phyloP scores from a whole-genome alignment of 768 basidiomycete species.

The Psilocybe subaeruginosa region DNA sequence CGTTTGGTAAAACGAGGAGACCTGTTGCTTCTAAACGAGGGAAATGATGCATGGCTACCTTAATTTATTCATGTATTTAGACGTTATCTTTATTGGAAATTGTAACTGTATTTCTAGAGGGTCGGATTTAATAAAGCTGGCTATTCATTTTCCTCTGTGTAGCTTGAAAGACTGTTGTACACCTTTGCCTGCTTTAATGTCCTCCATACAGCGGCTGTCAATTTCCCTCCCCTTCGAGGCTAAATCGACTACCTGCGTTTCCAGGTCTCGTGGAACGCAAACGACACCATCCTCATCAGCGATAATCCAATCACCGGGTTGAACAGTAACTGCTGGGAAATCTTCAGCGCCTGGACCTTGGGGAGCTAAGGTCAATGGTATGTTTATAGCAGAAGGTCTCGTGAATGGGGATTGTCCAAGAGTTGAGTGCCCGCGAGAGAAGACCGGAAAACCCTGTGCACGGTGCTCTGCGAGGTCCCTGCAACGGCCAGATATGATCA shows the following conservation, averaged over 20 bases:
- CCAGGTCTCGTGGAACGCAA: conserved; percentile 63
- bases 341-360: conserved; percentile 34
- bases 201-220: conserved; percentile 73
- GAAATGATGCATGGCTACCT: neutral
- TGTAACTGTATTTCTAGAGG: conserved; percentile 17
- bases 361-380: conserved; percentile 60
- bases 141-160: conserved; percentile 57
- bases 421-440: conserved; percentile 80
- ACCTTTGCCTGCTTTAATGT: conserved; percentile 75
- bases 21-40: conserved; percentile 17
- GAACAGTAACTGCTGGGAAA: conserved; percentile 59
- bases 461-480: conserved; percentile 84
- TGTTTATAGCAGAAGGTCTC: conserved; percentile 74
- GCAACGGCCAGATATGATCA: conserved; percentile 83
- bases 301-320: conserved; percentile 83
- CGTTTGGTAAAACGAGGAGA: conserved; percentile 10
- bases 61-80: neutral
- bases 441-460: conserved; percentile 74
- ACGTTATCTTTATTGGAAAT: neutral
- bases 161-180: conserved; percentile 78
- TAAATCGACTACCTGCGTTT: conserved; percentile 55
- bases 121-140: neutral
- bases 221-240: conserved; percentile 63
- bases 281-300: conserved; percentile 92
- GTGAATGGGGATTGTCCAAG: conserved; percentile 87